Evolutionary conservation across 345 rosid genomes (phyloP), one percentile per base, ranked within the genome.

Genomic region (Salix koriyanagi): DNA sequence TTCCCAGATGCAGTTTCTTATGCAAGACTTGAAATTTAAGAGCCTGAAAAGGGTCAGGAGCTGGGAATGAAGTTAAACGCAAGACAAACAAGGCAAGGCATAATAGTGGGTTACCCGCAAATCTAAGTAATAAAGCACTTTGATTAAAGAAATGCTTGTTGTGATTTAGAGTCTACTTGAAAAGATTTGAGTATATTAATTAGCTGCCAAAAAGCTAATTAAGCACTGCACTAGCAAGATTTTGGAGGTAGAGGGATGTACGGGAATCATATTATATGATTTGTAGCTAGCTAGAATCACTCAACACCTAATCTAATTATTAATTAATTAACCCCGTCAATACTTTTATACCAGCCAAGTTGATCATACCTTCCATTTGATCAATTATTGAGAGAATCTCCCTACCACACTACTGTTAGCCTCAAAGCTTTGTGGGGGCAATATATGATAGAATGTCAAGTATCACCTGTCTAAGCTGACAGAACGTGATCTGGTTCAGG

Each of bases 401-500:
- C 65, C 23, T 19, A 11, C 26, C 26, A 41, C 0, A 11, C 4
- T 28, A 64, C 23, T 79, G 58, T 67, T 71, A 79, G 69, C 71
- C 67, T 67, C 79, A 77, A 79, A 60, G 73, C 70, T 70, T 71
- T 77, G 66, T 70, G 81, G 78, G 78, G 79, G 71, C 61, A 75
- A 65, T 60, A 71, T 26, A 65, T 72, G 61, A 76, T 73, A 58
- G 77, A 65, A 76, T 75, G 70, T 44, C 77, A 69, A 69, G 42
- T 50, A 70, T 77, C 77, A 76, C 79, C 74, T 72, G 68, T 70
- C 36, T 48, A 81, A 76, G 78, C 48, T 72, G 83, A 80, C 87
- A 86, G 84, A 79, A 82, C 37, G 72, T 68, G 75, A 82, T 84
- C 79, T 74, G 76, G 52, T 84, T 74, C 70, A 54, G 76, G 79